phyloP scores from a whole-genome alignment of 768 basidiomycete species.

The Galerina marginata region DNA sequence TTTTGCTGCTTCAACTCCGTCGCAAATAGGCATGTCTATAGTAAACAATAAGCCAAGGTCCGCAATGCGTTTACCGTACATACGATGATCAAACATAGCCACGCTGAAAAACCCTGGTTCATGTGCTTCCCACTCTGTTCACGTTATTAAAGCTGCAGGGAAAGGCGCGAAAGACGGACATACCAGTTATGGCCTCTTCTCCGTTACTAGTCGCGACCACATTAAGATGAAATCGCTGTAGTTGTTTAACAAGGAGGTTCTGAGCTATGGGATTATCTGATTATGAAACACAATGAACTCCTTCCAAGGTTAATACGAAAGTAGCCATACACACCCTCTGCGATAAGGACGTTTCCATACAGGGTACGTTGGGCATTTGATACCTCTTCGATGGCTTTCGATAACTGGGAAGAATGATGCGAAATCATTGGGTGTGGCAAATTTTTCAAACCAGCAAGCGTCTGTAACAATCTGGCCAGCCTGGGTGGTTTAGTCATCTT shows the following conservation, averaged over 20 bases:
- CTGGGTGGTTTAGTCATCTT: conserved; percentile 78
- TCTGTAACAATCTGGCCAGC: conserved; percentile 61
- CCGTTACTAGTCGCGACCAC: conserved; percentile 71
- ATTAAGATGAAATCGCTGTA: conserved; percentile 63
- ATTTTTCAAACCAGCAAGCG: conserved; percentile 64
- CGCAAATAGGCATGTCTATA: conserved; percentile 79
- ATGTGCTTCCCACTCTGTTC: conserved; percentile 68
- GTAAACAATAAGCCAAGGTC: conserved; percentile 2
- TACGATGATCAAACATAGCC: conserved; percentile 79
- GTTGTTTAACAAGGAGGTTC: conserved; percentile 68
- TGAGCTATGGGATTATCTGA: conserved; percentile 76
- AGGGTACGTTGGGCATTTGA: conserved; percentile 56
- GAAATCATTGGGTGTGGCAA: conserved; percentile 50
- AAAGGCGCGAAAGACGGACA: conserved; percentile 5
- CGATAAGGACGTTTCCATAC: conserved; percentile 71
- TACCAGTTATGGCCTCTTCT: conserved; percentile 67
- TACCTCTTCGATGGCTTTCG: conserved; percentile 52
- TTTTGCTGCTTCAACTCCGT: conserved; percentile 78
- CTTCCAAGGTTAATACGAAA: neutral
- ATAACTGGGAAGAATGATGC: conserved; percentile 39
- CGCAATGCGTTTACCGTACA: conserved; percentile 24
- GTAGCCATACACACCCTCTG: conserved; percentile 55
- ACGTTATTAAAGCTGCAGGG: conserved; percentile 1
- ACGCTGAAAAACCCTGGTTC: conserved; percentile 72
- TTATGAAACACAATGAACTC: neutral